These are phyloP conservation scores for Cordyceps pruinosa DNA, from an alignment of 2,329 filamentous ascomycete species.

Conservation along the genomic window DNA sequence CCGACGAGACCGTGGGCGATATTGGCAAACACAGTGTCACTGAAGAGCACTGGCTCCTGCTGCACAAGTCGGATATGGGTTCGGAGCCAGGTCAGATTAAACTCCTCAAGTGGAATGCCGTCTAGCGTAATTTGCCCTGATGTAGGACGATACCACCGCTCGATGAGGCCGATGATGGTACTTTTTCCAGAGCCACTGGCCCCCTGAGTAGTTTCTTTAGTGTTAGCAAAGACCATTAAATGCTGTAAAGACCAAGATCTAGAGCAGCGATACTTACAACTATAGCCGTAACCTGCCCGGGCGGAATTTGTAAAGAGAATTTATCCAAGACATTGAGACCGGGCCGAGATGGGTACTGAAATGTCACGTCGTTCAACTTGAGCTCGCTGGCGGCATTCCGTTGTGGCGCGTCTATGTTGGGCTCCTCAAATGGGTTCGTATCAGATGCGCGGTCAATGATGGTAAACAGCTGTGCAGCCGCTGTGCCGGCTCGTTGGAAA, in stretches of 20 bases:
- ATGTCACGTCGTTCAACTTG: conserved; percentile 34
- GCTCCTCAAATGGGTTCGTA: too few relatives aligned
- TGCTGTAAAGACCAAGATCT: too few relatives aligned
- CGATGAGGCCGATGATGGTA: conserved; percentile 32
- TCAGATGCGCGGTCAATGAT: conserved; percentile 33
- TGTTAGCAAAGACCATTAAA: not conserved
- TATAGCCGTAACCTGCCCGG: conserved; percentile 38
- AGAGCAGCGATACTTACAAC: conserved; percentile 31
- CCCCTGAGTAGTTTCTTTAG: conserved; percentile 23
- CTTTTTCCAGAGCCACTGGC: conserved; percentile 34
- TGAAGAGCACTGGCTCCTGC: conserved; percentile 37
- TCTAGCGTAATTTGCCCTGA: conserved; percentile 31
- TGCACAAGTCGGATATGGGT: conserved; percentile 33
- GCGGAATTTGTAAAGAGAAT: conserved; percentile 36
- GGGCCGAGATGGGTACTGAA: conserved; percentile 39
- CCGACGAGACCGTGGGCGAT: conserved; percentile 44
- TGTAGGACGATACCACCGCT: conserved; percentile 32
- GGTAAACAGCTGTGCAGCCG: conserved; percentile 28
- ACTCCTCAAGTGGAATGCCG: conserved; percentile 24
- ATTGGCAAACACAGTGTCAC: conserved; percentile 46
- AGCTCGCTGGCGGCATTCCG: conserved; percentile 30
- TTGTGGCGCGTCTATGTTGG: conserved; percentile 30
- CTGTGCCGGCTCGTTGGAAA: conserved; percentile 31
- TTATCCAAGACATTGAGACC: conserved; percentile 34
- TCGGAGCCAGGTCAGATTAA: conserved; percentile 34